Conservation (phyloP, 2,329 filamentous ascomycete species). For the Acrocalymma vagum region DNA sequence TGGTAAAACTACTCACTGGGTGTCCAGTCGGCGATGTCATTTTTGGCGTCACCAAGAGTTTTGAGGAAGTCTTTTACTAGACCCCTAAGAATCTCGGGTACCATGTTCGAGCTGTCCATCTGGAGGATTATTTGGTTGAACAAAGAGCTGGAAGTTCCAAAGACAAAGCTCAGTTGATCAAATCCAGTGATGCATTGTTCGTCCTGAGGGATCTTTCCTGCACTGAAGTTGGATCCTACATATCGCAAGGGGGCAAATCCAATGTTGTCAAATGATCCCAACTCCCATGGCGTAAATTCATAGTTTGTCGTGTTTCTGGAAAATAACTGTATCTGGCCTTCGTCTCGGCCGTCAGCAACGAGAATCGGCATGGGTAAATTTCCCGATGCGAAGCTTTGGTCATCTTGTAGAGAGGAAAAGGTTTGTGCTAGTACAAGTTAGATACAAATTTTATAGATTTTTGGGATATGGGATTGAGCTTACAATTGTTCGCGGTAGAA, state of each 20-base stretch:
- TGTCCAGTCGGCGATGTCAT: conserved; percentile 80
- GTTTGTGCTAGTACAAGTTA: conserved; percentile 2
- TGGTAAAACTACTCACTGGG: too few species aligned
- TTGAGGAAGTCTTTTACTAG: conserved; percentile 63
- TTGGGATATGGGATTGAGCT: too few species aligned
- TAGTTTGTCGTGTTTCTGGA: neutral
- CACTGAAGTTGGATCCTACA: conserved; percentile 1
- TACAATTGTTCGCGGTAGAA: too few species aligned
- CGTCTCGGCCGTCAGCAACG: neutral
- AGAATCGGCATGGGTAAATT: conserved; percentile 2
- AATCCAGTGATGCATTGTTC: conserved; percentile 77
- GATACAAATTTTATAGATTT: too few species aligned
- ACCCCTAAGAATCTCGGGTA: conserved; percentile 60
- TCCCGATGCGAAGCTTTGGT: neutral
- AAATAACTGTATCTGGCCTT: neutral
- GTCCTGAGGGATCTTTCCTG: conserved; percentile 35
- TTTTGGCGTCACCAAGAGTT: conserved; percentile 64
- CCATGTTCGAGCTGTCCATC: conserved; percentile 62
- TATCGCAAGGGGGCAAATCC: conserved; percentile 3
- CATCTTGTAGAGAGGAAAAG: neutral
- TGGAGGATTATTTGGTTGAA: conserved; percentile 82
- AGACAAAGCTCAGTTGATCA: conserved; percentile 82
- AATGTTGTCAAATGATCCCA: conserved; percentile 4
- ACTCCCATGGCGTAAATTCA: conserved; percentile 3
- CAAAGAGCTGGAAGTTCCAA: conserved; percentile 85